Evolutionary conservation across 768 basidiomycete genomes (phyloP).

Genomic region (Pisolithus tinctorius): DNA sequence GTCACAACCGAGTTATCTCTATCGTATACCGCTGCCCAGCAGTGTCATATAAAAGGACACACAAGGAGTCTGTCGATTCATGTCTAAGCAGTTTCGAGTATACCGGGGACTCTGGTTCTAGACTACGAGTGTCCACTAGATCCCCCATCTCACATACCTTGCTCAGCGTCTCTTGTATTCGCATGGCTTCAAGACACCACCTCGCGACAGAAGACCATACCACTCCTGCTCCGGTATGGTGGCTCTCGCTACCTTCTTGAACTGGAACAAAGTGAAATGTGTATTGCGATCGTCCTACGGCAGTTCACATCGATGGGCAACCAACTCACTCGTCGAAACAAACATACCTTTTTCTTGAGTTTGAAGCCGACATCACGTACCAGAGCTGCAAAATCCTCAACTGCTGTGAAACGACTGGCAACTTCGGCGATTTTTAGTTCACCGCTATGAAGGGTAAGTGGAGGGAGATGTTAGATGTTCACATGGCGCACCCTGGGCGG

Average conservation of each 20-base stretch:
- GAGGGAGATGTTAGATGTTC: neutral
- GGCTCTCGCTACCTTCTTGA: slow-evolving; percentile 51
- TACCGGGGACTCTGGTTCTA: too few species aligned
- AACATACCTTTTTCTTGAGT: slow-evolving; percentile 72
- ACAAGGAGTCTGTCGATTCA: too few species aligned
- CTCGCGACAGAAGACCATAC: slow-evolving; percentile 44
- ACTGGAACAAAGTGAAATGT: slow-evolving; percentile 82
- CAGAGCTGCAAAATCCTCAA: slow-evolving; percentile 60
- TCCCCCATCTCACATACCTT: neutral
- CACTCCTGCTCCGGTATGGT: slow-evolving; percentile 53
- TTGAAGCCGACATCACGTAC: slow-evolving; percentile 68
- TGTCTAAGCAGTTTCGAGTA: too few species aligned
- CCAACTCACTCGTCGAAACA: slow-evolving; percentile 1
- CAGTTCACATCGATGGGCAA: neutral
- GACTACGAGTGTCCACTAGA: neutral
- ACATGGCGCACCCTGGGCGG: slow-evolving; percentile 58
- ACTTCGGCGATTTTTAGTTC: slow-evolving; percentile 87
- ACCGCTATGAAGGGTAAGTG: slow-evolving; percentile 42
- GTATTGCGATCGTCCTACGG: slow-evolving; percentile 72
- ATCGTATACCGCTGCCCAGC: too few species aligned
- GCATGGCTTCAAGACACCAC: slow-evolving; percentile 71
- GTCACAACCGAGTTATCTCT: too few species aligned
- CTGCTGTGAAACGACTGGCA: slow-evolving; percentile 68
- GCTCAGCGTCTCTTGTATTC: slow-evolving; percentile 83
- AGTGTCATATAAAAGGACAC: too few species aligned